Base-by-base conservation (phyloP, 768 basidiomycete genomes). In the Suillus plorans region DNA sequence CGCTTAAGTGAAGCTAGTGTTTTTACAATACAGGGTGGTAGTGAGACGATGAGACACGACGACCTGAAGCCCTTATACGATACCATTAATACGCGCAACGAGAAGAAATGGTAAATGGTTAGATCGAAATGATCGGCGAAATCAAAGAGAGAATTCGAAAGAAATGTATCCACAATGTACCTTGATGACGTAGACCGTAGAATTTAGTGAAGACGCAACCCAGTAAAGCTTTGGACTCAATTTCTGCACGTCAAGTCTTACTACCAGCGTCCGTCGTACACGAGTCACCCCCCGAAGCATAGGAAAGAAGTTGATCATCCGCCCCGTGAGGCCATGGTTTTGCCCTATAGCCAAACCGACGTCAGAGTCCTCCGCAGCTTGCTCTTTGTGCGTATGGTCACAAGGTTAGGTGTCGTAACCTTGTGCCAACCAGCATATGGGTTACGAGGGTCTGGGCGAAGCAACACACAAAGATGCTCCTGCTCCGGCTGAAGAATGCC, bases 361-460 rank as follows among this genome's bases (percentile, higher is more conserved):
- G 41, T 68, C n/a, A 66, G 58, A 14, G 63, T 52, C 55, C 52
- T 41, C 56, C 64, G 64, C 50, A 75, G 58, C 52, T 76, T 68
- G 36, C 5, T 34, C 42, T 69, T 64, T 31, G 69, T 62, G 31
- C 61, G 66, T 50, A 74, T 44, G 34, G 74, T 75, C 18, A 75
- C 63, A 13, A 76, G 50, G n/a, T 75, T 74, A 39, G 57, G 22
- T n/a, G 75, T 75, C 47, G 61, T 25, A 50, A 65, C 69, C 55
- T 75, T 76, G 56, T 73, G 68, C 73, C 52, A 68, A 36, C 73
- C 70, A 9, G 67, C 72, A 16, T 67, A 70, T 18, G 70, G 73
- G n/a, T 75, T 72, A 28, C 70, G 70, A n/a, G 73, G 73, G 22
- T 76, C 75, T 1, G 72, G 69, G 42, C 45, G 73, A 22, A 75